phyloP scores from a whole-genome alignment of 495 filamentous ascomycete species.

The Hypoxylon subgilvum region DNA sequence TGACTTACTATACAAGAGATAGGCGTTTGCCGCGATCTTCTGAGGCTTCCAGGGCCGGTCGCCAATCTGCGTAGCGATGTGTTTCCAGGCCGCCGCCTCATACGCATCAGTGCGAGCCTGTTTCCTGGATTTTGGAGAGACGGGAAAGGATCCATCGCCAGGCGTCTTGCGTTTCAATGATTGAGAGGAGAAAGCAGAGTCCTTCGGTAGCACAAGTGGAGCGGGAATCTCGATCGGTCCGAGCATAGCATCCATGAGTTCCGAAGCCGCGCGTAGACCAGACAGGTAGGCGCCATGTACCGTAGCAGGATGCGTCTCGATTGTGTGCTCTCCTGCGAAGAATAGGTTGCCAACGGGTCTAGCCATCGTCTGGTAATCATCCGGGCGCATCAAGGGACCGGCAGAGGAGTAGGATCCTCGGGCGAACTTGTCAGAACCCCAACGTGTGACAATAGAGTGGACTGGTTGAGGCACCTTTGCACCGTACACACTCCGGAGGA shows the following conservation, averaged over 20 bases:
- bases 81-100: conserved; percentile 73
- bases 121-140: conserved; percentile 51
- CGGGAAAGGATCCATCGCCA: conserved; percentile 24
- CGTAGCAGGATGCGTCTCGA: conserved; percentile 91
- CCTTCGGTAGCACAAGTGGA: conserved; percentile 75
- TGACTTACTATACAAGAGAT: conserved; percentile 79
- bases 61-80: conserved; percentile 73
- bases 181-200: conserved; percentile 43
- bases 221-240: conserved; percentile 79
- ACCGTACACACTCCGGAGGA: conserved; percentile 69
- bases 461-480: conserved; percentile 67
- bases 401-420: conserved; percentile 94
- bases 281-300: conserved; percentile 97
- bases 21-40: conserved; percentile 73
- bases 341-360: conserved; percentile 81
- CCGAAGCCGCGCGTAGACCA: conserved; percentile 84
- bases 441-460: conserved; percentile 93
- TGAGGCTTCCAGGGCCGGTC: conserved; percentile 72
- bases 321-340: conserved; percentile 97
- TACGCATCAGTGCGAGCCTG: conserved; percentile 67
- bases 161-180: conserved; percentile 61
- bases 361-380: conserved; percentile 96
- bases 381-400: conserved; percentile 74
- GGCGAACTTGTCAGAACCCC: conserved; percentile 87
- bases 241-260: conserved; percentile 76